Percentiles rank a stretch among this genome's conserved stretches.
These are phyloP conservation scores for Camelina sativa DNA, from an alignment of 345 rosid genomes.

Conservation along the genomic window DNA sequence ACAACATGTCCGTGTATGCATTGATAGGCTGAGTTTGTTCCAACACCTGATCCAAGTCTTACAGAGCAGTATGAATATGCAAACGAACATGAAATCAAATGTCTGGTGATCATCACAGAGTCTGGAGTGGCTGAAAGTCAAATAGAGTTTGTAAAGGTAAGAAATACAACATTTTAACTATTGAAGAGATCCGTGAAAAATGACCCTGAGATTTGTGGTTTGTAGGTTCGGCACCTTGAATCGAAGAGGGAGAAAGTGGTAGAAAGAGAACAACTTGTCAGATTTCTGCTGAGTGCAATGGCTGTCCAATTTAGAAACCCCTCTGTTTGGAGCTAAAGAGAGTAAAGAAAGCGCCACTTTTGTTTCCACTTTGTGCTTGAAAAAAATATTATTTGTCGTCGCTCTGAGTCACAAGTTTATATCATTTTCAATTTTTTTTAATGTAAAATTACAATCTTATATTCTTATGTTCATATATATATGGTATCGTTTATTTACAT, in stretches of 20 bases:
- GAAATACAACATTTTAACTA: neutral
- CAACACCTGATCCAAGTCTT: constrained; percentile 88
- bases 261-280: constrained; percentile 63
- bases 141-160: constrained; percentile 78
- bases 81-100: constrained; percentile 84
- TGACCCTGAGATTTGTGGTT: neutral
- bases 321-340: constrained; percentile 64
- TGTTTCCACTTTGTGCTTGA: neutral
- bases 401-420: constrained; percentile 16
- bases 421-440: neutral
- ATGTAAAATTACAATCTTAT: too few relatives aligned
- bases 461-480: neutral
- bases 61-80: constrained; percentile 98
- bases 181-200: constrained; percentile 7
- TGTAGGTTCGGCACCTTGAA: constrained; percentile 85
- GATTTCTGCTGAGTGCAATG: constrained; percentile 72
- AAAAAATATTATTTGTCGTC: neutral
- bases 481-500: neutral
- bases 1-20: constrained; percentile 26
- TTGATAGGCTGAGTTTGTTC: constrained; percentile 85
- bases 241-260: constrained; percentile 82
- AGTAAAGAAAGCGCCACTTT: constrained; percentile 16
- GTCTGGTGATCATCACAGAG: constrained; percentile 84
- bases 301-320: constrained; percentile 78
- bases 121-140: constrained; percentile 63